Evolutionary conservation across 129 eudicot genomes (phyloP), one percentile per base, ranked within the genome.

Genomic region (Deinandra increscens): DNA sequence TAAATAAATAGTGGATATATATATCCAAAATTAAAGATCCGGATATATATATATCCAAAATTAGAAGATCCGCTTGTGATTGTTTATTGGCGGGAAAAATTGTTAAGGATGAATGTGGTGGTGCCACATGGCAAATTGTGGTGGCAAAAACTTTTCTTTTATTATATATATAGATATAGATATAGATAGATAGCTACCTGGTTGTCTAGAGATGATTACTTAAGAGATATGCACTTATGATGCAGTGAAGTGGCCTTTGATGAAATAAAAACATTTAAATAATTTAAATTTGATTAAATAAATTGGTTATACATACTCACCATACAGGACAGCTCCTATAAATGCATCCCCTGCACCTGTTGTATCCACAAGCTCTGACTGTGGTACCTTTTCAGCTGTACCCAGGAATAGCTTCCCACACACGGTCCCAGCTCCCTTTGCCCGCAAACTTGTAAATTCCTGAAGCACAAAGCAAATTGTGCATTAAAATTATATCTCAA

Each of bases 261-360:
- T 9, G 23, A 5, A 55, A 26, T 26, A 26, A 26, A 26, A 26
- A 26, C 31, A 26, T 6, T 36, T 11, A 55, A 22, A 23, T 55
- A 23, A 55, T 19, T 54, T 11, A 55, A 56, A 56, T 0, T 4
- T 56, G 38, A 26, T 12, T 39, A 38, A 49, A 17, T 63, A 42
- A 15, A 43, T 19, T 65, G 73, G 73, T 75, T 39, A 55, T 55
- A 38, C 23, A 38, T 39, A 73, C 75, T 7, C 81, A 92, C 98
- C 96, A 64, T 92, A 87, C 11, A 92, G 81, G 67, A 86, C 90
- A n/a, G 98, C 88, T 74, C 98, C 98, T 56, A 87, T 93, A 68
- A 86, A 93, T 50, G 98, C 88, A 72, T 93, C 98, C 31, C 98
- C 97, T 53, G 98, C 98, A 78, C 98, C 98, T 26, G 98, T 93